Percentiles rank a stretch among this genome's conserved stretches.
These are phyloP conservation scores for Coniferiporia weirii DNA, from an alignment of 1,284 basidiomycete species.

Conservation along the genomic window DNA sequence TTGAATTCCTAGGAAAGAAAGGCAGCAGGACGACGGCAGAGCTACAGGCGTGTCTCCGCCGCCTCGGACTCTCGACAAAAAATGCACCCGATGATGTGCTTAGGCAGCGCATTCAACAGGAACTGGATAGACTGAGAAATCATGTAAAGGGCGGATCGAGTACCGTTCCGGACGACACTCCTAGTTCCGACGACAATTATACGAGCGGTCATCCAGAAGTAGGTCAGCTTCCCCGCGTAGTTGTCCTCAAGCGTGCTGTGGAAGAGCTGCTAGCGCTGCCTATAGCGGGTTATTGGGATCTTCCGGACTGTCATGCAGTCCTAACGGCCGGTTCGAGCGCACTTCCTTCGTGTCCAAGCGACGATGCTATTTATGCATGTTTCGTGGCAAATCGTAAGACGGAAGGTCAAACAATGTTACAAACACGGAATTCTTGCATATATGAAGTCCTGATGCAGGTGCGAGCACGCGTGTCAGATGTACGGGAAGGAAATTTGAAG, in stretches of 20 bases:
- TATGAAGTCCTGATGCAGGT: constrained; percentile 28
- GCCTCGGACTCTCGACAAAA: constrained; percentile 32
- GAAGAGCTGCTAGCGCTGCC: constrained; percentile 43
- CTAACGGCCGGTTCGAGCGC: constrained; percentile 22
- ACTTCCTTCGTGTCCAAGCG: constrained; percentile 27
- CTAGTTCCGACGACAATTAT: not conserved
- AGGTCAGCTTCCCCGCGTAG: constrained; percentile 39
- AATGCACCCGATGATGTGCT: constrained; percentile 34
- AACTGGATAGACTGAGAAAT: constrained; percentile 30
- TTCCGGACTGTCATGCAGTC: constrained; percentile 33
- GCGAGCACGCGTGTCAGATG: constrained; percentile 17
- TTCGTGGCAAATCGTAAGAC: constrained; percentile 25
- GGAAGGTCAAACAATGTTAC: constrained; percentile 25
- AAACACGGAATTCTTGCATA: constrained; percentile 32
- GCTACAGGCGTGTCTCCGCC: constrained; percentile 33
- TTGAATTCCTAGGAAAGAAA: constrained; percentile 36
- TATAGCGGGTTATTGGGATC: constrained; percentile 43
- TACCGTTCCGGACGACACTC: not conserved
- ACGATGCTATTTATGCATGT: constrained; percentile 34
- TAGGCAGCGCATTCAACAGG: constrained; percentile 32
- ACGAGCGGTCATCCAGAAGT: constrained; percentile 26
- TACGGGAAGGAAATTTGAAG: constrained; percentile 27
- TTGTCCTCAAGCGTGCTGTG: constrained; percentile 39
- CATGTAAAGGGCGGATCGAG: constrained; percentile 21
- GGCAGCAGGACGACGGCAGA: constrained; percentile 31